Evolutionary conservation across 306 rosid genomes (phyloP).

Genomic region (Arachis stenosperma): DNA sequence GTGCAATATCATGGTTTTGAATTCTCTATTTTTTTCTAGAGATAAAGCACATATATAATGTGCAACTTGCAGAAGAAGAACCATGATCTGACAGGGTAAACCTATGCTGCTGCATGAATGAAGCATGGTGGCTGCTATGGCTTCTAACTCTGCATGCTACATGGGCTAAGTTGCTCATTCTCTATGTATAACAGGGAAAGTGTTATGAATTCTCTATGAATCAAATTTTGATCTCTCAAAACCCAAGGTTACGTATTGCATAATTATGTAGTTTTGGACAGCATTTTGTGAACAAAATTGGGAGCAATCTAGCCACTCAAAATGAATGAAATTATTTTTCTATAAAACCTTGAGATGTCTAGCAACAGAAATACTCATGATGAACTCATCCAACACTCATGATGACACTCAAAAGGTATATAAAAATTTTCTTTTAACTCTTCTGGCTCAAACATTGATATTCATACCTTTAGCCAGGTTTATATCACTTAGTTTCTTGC

Average conservation of each 20-base stretch:
- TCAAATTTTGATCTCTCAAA: no score
- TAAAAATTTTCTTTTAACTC: conserved; percentile 19
- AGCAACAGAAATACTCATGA: conserved; percentile 32
- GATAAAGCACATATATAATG: conserved; percentile 70
- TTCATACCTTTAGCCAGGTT: conserved; percentile 97
- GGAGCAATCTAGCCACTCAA: no score
- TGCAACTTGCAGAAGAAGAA: conserved; percentile 74
- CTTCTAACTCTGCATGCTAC: conserved; percentile 23
- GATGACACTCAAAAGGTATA: conserved; percentile 86
- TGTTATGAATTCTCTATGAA: no score
- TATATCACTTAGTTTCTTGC: conserved; percentile 39
- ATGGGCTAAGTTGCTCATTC: conserved; percentile 26
- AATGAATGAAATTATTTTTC: no score
- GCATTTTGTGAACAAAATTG: no score
- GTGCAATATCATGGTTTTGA: conserved; percentile 36
- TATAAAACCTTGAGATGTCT: no score
- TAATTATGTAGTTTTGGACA: no score
- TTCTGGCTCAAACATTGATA: conserved; percentile 62
- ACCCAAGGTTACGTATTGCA: no score
- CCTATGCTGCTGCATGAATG: conserved; percentile 18
- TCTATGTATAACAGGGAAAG: conserved; percentile 13
- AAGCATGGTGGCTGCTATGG: conserved; percentile 36
- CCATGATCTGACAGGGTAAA: conserved; percentile 42
- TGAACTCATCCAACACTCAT: conserved; percentile 99
- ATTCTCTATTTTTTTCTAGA: conserved; percentile 59